These are phyloP conservation scores for Buxus sempervirens DNA, from an alignment of 164 flowering plant species.

Conservation along the genomic window DNA sequence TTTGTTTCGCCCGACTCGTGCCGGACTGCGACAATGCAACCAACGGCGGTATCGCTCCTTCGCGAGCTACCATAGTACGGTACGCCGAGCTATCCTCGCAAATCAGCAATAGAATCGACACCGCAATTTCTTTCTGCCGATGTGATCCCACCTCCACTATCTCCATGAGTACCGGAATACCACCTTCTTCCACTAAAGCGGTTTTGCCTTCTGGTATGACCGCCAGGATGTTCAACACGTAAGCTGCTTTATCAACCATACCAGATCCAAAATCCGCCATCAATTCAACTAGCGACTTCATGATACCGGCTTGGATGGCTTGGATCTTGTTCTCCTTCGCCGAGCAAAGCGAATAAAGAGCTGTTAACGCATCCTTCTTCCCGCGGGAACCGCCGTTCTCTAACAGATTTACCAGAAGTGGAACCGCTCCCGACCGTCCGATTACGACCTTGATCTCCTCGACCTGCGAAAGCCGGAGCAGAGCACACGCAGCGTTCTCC, in stretches of 20 bases:
- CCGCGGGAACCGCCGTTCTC: slow-evolving; percentile 62
- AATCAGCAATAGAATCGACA: slow-evolving; percentile 49
- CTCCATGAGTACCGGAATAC: slow-evolving; percentile 89
- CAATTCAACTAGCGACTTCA: slow-evolving; percentile 72
- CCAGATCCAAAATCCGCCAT: slow-evolving; percentile 82
- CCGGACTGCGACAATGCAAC: slow-evolving; percentile 79
- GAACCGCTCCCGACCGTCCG: slow-evolving; percentile 89
- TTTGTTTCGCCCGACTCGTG: slow-evolving; percentile 66
- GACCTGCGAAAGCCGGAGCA: slow-evolving; percentile 63
- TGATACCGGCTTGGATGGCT: slow-evolving; percentile 65
- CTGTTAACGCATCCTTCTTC: slow-evolving; percentile 84
- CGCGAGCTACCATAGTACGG: slow-evolving; percentile 80
- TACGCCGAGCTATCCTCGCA: slow-evolving; percentile 56
- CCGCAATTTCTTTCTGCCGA: slow-evolving; percentile 80
- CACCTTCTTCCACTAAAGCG: slow-evolving; percentile 77
- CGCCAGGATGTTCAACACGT: slow-evolving; percentile 49
- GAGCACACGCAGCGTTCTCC: slow-evolving; percentile 91
- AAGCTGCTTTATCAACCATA: slow-evolving; percentile 91
- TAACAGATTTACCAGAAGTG: slow-evolving; percentile 57
- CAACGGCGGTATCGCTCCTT: slow-evolving; percentile 88
- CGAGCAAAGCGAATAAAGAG: slow-evolving; percentile 68
- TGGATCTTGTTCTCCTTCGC: slow-evolving; percentile 65
- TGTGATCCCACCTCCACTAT: slow-evolving; percentile 75
- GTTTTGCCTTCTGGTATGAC: slow-evolving; percentile 47
- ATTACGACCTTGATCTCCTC: slow-evolving; percentile 62